These are phyloP conservation scores for Isoetes taiwanensis DNA, from an alignment of 75 land plant genomes.

Conservation along the genomic window DNA sequence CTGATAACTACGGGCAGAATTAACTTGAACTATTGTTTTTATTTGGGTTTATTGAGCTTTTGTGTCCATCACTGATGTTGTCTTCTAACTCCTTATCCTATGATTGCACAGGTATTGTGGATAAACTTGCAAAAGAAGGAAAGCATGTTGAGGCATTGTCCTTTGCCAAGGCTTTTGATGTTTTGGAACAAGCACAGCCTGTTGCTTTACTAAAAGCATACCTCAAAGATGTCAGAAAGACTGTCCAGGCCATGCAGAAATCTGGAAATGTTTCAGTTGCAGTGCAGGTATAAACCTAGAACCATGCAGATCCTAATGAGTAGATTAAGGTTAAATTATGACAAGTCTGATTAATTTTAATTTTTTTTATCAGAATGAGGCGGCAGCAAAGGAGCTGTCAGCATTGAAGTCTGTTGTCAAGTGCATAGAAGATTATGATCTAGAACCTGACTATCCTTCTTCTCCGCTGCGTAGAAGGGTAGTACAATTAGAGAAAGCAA, in stretches of 20 bases:
- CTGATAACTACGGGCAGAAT: no score
- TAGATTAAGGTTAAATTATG: no score
- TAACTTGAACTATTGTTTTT: no score
- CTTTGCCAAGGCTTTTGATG: not conserved
- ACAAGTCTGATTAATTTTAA: no score
- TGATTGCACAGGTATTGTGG: not conserved
- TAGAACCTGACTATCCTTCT: slow-evolving; percentile 50
- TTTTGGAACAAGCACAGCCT: not conserved
- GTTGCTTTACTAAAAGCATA: not conserved
- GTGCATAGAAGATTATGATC: slow-evolving; percentile 77
- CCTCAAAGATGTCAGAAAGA: slow-evolving; percentile 1
- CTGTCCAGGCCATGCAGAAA: not conserved
- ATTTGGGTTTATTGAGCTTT: no score
- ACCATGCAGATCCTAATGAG: no score
- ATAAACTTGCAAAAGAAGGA: not conserved
- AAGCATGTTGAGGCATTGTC: slow-evolving; percentile 1
- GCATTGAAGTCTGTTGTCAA: slow-evolving; percentile 56
- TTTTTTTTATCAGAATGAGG: slow-evolving; percentile 29
- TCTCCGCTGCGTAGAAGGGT: slow-evolving; percentile 56
- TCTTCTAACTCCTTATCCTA: not conserved
- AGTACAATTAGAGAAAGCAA: slow-evolving; percentile 58
- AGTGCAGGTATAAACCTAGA: not conserved
- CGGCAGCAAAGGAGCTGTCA: slow-evolving; percentile 47
- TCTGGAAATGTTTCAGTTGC: not conserved
- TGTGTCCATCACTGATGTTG: no score